Conservation (phyloP, 2,329 filamentous ascomycete species). For the Dissoconium aciculare region DNA sequence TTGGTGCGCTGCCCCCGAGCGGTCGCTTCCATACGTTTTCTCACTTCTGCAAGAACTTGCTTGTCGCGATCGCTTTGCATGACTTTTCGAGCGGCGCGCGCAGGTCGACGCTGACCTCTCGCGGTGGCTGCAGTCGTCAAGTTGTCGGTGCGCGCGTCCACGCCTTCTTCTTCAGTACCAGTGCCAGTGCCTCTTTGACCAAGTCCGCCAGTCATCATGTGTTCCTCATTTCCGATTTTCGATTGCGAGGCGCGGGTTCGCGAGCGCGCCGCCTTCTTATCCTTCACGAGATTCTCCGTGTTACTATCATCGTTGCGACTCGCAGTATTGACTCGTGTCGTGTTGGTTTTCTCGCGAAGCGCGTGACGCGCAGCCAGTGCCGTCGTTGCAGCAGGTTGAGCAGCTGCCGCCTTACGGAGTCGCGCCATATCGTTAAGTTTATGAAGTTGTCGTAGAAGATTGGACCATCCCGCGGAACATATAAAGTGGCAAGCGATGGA, state of each 20-base stretch:
- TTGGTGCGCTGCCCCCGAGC: constrained; percentile 12
- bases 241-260: constrained; percentile 6
- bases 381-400: constrained; percentile 6
- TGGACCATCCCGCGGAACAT: too few species aligned
- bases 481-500: too few species aligned
- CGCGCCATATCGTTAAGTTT: constrained; percentile 18
- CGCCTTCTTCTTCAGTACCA: too few species aligned
- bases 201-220: constrained; percentile 19
- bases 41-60: constrained; percentile 21
- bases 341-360: constrained; percentile 21
- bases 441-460: too few species aligned
- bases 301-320: constrained; percentile 16
- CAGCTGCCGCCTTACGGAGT: constrained; percentile 15
- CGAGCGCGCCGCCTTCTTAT: constrained; percentile 13
- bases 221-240: constrained; percentile 9
- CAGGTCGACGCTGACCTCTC: constrained; percentile 12
- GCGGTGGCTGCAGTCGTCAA: constrained; percentile 7
- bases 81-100: constrained; percentile 16
- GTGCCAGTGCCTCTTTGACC: constrained; percentile 10
- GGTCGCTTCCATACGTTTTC: constrained; percentile 21
- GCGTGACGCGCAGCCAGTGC: constrained; percentile 12
- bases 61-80: constrained; percentile 16
- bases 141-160: too few species aligned
- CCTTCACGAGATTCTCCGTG: constrained; percentile 17
- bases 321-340: constrained; percentile 11